Evolutionary conservation across 2,329 filamentous ascomycete species (phyloP), one percentile per base, ranked within the genome.

Genomic region (Cordyceps cicadae): DNA sequence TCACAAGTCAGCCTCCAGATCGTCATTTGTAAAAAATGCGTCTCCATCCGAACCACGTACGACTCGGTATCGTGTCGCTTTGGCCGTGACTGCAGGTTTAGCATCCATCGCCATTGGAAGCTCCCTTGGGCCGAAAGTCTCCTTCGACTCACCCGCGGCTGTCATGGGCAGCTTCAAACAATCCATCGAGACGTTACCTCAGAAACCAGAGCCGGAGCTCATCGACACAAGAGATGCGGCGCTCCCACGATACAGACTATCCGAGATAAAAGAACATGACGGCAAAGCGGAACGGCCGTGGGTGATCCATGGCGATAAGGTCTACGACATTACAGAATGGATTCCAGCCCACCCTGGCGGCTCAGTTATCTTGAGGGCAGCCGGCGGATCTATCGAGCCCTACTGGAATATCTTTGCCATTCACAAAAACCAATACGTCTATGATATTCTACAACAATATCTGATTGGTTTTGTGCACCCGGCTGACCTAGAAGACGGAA

Each of bases 291-390:
- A 77, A 1, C 71, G 75, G 11, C 85, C 85, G 2, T 89, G 86
- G 86, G 81, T 89, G 4, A 83, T 81, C n/a, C 78, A 79, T 58
- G 82, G 78, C 26, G 82, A 83, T 68, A 82, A 83, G 61, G 85
- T 89, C 21, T 89, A 88, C 75, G 82, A 89, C 67, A 88, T 89
- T 57, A 88, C 86, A 1, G 83, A 87, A 55, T 89, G 86, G 84
- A 74, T 88, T 24, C 74, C 77, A 1, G 83, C 79, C 0, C 86
- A 89, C 67, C 86, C 86, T 0, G 86, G 86, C 3, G 86, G 86
- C 48, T 82, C 87, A 57, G 84, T 89, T 15, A 89, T 89, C 62
- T 75, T 88, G 9, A 79, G 82, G 34, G 86, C 86, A 1, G 85
- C 84, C 1, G 86, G 86, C 3, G 81, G 82, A 43, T 81, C 80